Percentiles rank a stretch among this genome's conserved stretches.
phyloP scores from a whole-genome alignment of 2,329 filamentous ascomycete genomes.

The Graphiopsis chlorocephala region DNA sequence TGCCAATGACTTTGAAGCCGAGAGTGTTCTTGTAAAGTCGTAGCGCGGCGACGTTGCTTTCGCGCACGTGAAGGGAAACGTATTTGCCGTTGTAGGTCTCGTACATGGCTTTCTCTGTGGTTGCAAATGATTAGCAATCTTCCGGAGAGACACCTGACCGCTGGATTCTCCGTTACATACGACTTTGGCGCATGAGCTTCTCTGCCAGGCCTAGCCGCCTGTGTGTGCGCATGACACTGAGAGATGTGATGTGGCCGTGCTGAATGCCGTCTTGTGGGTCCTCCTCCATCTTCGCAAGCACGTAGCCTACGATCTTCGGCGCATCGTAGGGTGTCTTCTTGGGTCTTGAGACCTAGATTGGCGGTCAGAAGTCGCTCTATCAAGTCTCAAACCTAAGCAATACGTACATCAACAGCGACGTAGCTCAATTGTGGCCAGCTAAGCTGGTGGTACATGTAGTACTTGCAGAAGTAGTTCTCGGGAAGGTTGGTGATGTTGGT shows the following conservation, averaged over 20 bases:
- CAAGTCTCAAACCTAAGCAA: constrained; percentile 21
- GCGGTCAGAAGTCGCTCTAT: background rate
- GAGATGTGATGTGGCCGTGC: constrained; percentile 92
- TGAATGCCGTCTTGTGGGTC: constrained; percentile 86
- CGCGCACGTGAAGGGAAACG: constrained; percentile 92
- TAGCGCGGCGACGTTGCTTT: constrained; percentile 87
- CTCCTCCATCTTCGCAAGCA: constrained; percentile 99
- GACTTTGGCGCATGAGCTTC: constrained; percentile 95
- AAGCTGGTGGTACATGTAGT: constrained; percentile 98
- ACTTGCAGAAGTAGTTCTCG: constrained; percentile 99
- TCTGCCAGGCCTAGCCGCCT: constrained; percentile 87
- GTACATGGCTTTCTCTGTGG: constrained; percentile 85
- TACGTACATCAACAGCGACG: constrained; percentile 78
- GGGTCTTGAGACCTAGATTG: constrained; percentile 64
- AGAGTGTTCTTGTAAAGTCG: constrained; percentile 91
- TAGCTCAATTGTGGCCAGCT: constrained; percentile 97
- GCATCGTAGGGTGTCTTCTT: constrained; percentile 78
- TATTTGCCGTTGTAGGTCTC: constrained; percentile 89
- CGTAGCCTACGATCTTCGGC: constrained; percentile 96
- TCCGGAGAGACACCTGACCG: background rate
- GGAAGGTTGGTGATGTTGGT: constrained; percentile 98
- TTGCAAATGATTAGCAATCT: background rate
- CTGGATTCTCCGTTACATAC: constrained; percentile 56
- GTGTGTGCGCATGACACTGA: constrained; percentile 96
- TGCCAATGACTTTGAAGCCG: constrained; percentile 82